phyloP scores from a whole-genome alignment of 441 rosid species.

The Viola pubescens region DNA sequence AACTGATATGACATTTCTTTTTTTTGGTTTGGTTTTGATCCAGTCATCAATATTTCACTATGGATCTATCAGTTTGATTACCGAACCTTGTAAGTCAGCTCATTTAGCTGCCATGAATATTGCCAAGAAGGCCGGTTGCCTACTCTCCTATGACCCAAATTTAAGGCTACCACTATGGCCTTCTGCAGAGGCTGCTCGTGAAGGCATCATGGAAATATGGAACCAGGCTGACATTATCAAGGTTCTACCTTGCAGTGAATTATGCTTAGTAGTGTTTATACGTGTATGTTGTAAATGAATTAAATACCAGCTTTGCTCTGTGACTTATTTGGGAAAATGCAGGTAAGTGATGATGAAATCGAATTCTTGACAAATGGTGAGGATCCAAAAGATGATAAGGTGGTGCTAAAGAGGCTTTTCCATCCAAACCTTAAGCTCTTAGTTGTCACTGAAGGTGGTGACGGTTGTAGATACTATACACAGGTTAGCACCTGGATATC shows the following conservation, averaged over 20 bases:
- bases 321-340: conserved; percentile 76
- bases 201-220: conserved; percentile 70
- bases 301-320: too few species aligned
- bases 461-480: conserved; percentile 88
- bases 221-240: conserved; percentile 71
- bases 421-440: conserved; percentile 72
- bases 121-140: conserved; percentile 58
- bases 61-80: conserved; percentile 74
- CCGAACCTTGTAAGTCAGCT: conserved; percentile 72
- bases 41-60: conserved; percentile 37
- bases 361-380: conserved; percentile 75
- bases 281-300: not conserved
- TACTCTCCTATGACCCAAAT: conserved; percentile 82
- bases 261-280: not conserved
- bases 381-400: conserved; percentile 59
- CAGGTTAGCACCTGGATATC: conserved; percentile 34
- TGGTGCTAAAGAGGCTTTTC: conserved; percentile 51
- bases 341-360: conserved; percentile 84
- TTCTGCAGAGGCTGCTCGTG: conserved; percentile 62
- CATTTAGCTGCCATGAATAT: conserved; percentile 74
- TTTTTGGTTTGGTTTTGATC: not conserved
- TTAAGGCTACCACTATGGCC: conserved; percentile 76
- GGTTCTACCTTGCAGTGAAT: conserved; percentile 23
- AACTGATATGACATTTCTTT: not conserved
- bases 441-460: conserved; percentile 79